Evolutionary conservation across 371 early-diverging fungal genomes (phyloP).

Genomic region (Dentiscutata heterogama): DNA sequence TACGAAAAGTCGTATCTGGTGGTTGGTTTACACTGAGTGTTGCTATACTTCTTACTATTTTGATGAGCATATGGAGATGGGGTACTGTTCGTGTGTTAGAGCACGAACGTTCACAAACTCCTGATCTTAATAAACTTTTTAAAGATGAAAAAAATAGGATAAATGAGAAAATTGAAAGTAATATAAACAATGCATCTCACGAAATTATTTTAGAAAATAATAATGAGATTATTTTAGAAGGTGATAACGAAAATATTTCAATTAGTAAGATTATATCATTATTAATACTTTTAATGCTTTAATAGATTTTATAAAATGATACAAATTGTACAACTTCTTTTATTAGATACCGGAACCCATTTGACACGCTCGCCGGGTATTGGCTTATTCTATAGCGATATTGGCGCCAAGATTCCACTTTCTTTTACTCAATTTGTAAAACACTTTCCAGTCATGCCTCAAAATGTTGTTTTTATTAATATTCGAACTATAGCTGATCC

Average conservation of each 20-base stretch:
- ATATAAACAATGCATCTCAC: too few species aligned
- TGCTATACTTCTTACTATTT: constrained; percentile 42
- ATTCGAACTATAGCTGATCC: constrained; percentile 49
- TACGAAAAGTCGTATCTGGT: constrained; percentile 52
- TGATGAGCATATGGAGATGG: constrained; percentile 54
- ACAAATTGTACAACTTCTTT: background rate
- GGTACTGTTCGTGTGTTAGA: constrained; percentile 44
- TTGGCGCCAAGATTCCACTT: constrained; percentile 50
- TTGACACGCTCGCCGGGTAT: constrained; percentile 43
- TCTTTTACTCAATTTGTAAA: constrained; percentile 50
- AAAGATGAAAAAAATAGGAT: background rate
- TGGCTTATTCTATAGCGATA: constrained; percentile 52
- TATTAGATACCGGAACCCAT: background rate
- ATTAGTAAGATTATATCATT: background rate
- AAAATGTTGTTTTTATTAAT: constrained; percentile 54
- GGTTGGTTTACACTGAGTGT: constrained; percentile 56
- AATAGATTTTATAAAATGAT: too few species aligned
- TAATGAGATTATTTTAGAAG: too few species aligned
- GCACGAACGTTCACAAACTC: constrained; percentile 1
- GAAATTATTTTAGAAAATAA: too few species aligned
- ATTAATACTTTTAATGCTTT: background rate
- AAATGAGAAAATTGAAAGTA: too few species aligned
- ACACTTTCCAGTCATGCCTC: constrained; percentile 48
- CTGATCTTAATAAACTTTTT: constrained; percentile 34
- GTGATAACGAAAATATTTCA: too few species aligned